A percentile compares a stretch with the other conserved stretches of the same genome.
Conservation (phyloP, 208 protist species). For the Acanthamoeba sp. region DNA sequence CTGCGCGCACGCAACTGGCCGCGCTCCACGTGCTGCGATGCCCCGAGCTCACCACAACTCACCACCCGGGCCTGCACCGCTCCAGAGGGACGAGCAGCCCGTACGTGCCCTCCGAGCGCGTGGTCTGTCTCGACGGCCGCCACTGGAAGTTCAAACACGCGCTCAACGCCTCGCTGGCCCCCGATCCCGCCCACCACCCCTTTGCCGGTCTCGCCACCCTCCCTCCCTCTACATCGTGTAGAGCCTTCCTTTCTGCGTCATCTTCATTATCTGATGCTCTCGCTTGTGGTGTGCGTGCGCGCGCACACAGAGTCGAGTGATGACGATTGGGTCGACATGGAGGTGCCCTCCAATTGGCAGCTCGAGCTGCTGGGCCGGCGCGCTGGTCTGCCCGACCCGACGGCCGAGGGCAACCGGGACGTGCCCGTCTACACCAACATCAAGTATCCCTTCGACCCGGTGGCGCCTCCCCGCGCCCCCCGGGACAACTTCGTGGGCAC, state of each 20-base stretch:
- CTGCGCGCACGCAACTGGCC: neutral
- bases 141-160: conserved; percentile 51
- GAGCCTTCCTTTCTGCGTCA: neutral
- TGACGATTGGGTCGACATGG: neutral
- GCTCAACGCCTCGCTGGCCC: neutral
- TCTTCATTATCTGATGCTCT: no score
- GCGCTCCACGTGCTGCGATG: no score
- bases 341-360: conserved; percentile 39
- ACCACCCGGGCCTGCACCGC: neutral
- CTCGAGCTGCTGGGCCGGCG: neutral
- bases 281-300: neutral
- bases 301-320: neutral
- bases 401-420: neutral
- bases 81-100: conserved; percentile 35
- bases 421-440: conserved; percentile 83
- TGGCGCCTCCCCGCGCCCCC: conserved; percentile 30
- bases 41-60: neutral
- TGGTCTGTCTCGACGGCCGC: conserved; percentile 39
- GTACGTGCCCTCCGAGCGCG: neutral
- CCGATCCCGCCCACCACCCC: neutral
- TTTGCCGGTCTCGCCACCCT: neutral
- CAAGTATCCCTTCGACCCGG: conserved; percentile 78
- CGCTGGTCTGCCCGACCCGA: neutral
- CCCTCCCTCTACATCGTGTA: neutral
- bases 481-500: conserved; percentile 80